A percentile compares a stretch with the other conserved stretches of the same genome.
These are phyloP conservation scores for Microdochium nivale DNA, from an alignment of 2,329 filamentous ascomycete genomes.

Conservation along the genomic window DNA sequence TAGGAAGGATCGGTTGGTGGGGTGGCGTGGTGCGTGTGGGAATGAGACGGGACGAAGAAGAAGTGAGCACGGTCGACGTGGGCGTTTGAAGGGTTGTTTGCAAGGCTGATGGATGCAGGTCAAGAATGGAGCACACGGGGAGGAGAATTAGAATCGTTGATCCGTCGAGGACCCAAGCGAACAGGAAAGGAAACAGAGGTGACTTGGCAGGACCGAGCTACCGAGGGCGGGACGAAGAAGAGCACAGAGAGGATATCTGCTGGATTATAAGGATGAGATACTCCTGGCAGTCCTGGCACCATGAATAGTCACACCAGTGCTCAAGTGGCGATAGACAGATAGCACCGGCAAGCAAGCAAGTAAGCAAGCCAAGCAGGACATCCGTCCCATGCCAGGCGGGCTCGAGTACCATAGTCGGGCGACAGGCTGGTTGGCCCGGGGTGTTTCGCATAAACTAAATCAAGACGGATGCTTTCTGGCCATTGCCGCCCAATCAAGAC, in stretches of 20 bases:
- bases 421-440: constrained; percentile 1
- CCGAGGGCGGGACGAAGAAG: not conserved
- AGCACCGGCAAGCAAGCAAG: not conserved
- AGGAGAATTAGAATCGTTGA: not conserved
- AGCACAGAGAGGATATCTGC: not conserved
- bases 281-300: not conserved
- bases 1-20: not conserved
- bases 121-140: not conserved
- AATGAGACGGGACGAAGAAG: not conserved
- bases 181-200: not conserved
- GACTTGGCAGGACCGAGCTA: not conserved
- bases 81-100: not conserved
- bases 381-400: no score
- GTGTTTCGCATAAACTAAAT: constrained; percentile 17
- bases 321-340: no score
- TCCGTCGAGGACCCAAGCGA: not conserved
- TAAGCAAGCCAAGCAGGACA: no score
- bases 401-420: no score
- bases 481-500: constrained; percentile 15
- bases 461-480: constrained; percentile 9
- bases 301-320: not conserved
- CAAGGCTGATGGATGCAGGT: not conserved
- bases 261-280: not conserved
- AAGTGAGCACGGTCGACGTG: not conserved
- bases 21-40: not conserved